Conservation (phyloP, 371 early-diverging fungal genomes). For the Coemansia linderi region DNA sequence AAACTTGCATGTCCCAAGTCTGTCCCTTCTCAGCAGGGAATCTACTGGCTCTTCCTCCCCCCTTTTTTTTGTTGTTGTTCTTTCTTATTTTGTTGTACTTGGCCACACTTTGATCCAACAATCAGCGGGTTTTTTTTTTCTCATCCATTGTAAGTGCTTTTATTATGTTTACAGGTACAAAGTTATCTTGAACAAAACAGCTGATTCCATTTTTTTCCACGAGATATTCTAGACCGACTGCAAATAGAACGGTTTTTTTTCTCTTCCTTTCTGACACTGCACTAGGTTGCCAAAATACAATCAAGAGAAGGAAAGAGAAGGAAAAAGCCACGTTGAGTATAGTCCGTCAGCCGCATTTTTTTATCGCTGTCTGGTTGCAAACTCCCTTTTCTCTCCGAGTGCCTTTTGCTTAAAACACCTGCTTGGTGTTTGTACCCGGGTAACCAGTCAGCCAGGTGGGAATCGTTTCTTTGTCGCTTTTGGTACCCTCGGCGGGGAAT, state of each 20-base stretch:
- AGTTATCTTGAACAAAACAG: background rate
- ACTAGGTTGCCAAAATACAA: background rate
- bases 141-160: background rate
- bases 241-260: background rate
- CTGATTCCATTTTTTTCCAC: background rate
- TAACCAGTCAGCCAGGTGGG: background rate
- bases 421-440: background rate
- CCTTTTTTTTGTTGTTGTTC: background rate
- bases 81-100: background rate
- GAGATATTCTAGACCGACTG: constrained; percentile 1
- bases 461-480: background rate
- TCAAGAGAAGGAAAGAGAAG: background rate
- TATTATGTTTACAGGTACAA: constrained; percentile 1
- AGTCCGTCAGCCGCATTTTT: background rate
- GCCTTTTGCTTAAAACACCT: background rate
- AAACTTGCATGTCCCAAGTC: constrained; percentile 2
- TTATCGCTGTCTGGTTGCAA: background rate
- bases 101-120: background rate
- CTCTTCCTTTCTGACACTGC: background rate
- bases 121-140: background rate
- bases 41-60: background rate
- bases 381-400: background rate
- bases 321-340: background rate
- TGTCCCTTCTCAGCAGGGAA: background rate
- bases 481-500: background rate